Percentiles rank a stretch among this genome's conserved stretches.
phyloP scores from a whole-genome alignment of 1,139 yeast species.

The Cylindricascospora bacillispora region DNA sequence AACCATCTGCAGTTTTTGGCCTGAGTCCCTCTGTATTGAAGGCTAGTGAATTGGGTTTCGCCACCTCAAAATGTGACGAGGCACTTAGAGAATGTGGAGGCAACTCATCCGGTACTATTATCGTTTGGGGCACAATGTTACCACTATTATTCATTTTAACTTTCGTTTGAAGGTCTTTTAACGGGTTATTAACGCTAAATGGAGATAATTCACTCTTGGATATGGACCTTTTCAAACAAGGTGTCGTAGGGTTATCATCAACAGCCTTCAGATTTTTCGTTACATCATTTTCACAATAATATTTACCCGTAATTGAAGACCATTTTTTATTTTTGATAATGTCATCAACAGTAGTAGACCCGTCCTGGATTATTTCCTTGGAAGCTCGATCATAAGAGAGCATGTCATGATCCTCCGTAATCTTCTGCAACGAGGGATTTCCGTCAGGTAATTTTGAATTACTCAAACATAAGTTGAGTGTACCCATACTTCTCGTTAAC shows the following conservation, averaged over 20 bases:
- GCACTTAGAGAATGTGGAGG: background rate
- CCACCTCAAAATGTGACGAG: conserved; percentile 5
- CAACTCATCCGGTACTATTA: no score
- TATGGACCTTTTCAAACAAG: background rate
- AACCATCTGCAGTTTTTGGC: conserved; percentile 17
- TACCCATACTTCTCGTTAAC: conserved; percentile 23
- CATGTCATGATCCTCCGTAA: no score
- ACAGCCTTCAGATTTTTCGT: no score
- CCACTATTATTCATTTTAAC: no score
- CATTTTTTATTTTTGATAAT: conserved; percentile 7
- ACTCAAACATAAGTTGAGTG: conserved; percentile 20
- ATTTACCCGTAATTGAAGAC: conserved; percentile 16
- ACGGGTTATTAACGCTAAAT: conserved; percentile 15
- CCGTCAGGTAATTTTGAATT: no score
- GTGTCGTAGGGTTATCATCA: conserved; percentile 4
- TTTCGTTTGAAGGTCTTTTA: conserved; percentile 7
- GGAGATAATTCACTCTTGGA: conserved; percentile 22
- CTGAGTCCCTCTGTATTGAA: conserved; percentile 20
- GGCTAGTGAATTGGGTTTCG: conserved; percentile 19
- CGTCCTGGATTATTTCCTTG: background rate
- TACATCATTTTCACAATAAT: background rate
- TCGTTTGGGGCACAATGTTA: no score
- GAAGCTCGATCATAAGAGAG: no score
- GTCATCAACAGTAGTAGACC: conserved; percentile 1
- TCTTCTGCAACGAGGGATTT: no score